A percentile compares a stretch with the other conserved stretches of the same genome.
These are phyloP conservation scores for Aspergillus sp. DNA, from an alignment of 2,329 filamentous ascomycete genomes.

Conservation along the genomic window DNA sequence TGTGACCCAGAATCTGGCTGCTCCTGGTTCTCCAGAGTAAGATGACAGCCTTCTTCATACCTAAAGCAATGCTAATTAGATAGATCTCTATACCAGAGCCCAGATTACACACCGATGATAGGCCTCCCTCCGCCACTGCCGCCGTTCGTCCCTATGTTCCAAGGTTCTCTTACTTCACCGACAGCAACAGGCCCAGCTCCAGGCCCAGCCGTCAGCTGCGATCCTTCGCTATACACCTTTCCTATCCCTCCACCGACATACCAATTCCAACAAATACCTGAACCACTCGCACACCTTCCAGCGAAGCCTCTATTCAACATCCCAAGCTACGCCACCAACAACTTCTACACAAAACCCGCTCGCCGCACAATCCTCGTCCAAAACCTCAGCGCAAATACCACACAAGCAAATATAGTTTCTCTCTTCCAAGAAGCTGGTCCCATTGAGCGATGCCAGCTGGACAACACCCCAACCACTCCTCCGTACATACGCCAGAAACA, in stretches of 20 bases:
- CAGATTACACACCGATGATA: conserved; percentile 22
- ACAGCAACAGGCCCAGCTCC: conserved; percentile 16
- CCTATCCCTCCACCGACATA: conserved; percentile 23
- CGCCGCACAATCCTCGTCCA: conserved; percentile 21
- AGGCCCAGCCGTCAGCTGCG: conserved; percentile 20
- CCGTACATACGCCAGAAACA: conserved; percentile 9
- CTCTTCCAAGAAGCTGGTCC: conserved; percentile 24
- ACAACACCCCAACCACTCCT: conserved; percentile 11
- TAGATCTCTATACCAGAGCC: conserved; percentile 13
- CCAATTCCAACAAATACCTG: conserved; percentile 7
- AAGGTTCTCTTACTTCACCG: conserved; percentile 17
- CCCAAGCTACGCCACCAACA: conserved; percentile 3
- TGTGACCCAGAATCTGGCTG: conserved; percentile 19
- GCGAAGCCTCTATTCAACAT: conserved; percentile 3
- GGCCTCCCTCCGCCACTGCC: conserved; percentile 16
- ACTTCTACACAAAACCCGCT: background rate
- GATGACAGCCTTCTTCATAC: conserved; percentile 1
- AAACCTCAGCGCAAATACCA: conserved; percentile 25
- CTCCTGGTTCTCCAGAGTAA: conserved; percentile 33
- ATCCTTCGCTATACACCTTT: conserved; percentile 15
- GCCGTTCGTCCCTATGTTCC: conserved; percentile 22
- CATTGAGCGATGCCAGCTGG: conserved; percentile 27
- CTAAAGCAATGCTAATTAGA: conserved; percentile 1
- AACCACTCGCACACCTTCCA: conserved; percentile 6
- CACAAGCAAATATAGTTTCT: conserved; percentile 18